Evolutionary conservation across 768 basidiomycete genomes (phyloP).

Genomic region (Rhodotorula toruloides): DNA sequence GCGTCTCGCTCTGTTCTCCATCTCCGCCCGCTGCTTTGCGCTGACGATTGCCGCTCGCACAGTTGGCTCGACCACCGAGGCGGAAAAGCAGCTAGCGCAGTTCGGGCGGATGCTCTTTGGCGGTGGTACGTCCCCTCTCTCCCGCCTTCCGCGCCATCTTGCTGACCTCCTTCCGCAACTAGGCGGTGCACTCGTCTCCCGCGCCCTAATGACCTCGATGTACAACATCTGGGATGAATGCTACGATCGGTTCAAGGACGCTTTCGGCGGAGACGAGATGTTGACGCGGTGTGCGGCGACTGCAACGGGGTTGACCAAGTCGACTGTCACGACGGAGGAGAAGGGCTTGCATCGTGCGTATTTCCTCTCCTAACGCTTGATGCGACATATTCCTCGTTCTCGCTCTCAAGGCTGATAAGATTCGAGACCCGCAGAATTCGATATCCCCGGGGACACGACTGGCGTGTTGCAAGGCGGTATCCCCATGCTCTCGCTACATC

Average conservation of each 20-base stretch:
- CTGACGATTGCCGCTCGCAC: neutral
- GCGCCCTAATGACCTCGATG: slow-evolving; percentile 15
- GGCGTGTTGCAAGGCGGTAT: slow-evolving; percentile 39
- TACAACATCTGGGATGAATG: slow-evolving; percentile 28
- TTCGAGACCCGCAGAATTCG: slow-evolving; percentile 35
- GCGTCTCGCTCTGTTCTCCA: neutral
- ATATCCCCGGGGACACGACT: slow-evolving; percentile 40
- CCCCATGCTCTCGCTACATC: slow-evolving; percentile 37
- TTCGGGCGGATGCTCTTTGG: slow-evolving; percentile 40
- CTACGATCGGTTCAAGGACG: slow-evolving; percentile 23
- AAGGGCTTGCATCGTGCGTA: slow-evolving; percentile 36
- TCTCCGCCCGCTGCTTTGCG: neutral
- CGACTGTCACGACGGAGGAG: slow-evolving; percentile 29
- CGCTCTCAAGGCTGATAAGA: too few species aligned
- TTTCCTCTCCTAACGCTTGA: neutral
- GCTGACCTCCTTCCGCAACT: neutral
- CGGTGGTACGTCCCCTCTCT: slow-evolving; percentile 6
- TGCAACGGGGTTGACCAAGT: slow-evolving; percentile 19
- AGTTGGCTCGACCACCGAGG: slow-evolving; percentile 36
- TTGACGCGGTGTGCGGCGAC: slow-evolving; percentile 37
- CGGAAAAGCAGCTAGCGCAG: slow-evolving; percentile 26
- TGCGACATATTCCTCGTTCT: neutral
- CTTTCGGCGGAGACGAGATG: slow-evolving; percentile 42
- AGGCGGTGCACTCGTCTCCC: slow-evolving; percentile 32
- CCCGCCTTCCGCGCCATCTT: neutral